These are phyloP conservation scores for Neurospora tetraspora DNA, from an alignment of 495 filamentous ascomycete genomes.

Conservation along the genomic window DNA sequence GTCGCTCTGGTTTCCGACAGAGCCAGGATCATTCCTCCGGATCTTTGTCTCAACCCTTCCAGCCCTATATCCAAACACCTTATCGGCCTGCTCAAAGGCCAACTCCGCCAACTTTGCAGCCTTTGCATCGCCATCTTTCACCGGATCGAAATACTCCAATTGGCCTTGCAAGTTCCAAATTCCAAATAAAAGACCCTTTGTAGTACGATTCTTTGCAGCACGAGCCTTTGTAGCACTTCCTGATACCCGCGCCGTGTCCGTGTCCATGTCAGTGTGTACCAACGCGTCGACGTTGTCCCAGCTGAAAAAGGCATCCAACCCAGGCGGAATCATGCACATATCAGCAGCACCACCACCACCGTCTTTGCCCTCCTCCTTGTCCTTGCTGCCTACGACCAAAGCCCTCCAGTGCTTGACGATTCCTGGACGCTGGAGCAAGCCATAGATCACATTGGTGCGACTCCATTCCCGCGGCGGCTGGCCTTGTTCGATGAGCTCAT, in stretches of 20 bases:
- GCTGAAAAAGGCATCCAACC: not conserved
- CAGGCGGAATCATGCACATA: not conserved
- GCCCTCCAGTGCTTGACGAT: not conserved
- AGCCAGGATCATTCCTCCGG: not conserved
- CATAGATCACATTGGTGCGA: not conserved
- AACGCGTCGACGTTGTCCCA: not conserved
- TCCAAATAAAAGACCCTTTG: not conserved
- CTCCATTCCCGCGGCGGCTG: not conserved
- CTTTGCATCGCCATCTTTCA: not conserved
- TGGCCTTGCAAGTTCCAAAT: not conserved
- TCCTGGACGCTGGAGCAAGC: not conserved
- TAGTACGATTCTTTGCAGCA: not conserved
- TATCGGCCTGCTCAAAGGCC: not conserved
- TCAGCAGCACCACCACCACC: not conserved
- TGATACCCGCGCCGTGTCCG: too few species aligned
- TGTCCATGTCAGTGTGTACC: too few species aligned
- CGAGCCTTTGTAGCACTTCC: too few species aligned
- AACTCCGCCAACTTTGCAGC: not conserved
- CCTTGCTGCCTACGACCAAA: not conserved
- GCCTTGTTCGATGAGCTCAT: not conserved
- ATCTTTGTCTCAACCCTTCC: not conserved
- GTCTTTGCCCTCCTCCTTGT: not conserved
- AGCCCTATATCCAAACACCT: not conserved
- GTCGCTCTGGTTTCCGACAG: not conserved
- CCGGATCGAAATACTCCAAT: not conserved